Evolutionary conservation across 768 basidiomycete species (phyloP), one percentile per base, ranked within the genome.

Genomic region (Hirschioporus abietinus): DNA sequence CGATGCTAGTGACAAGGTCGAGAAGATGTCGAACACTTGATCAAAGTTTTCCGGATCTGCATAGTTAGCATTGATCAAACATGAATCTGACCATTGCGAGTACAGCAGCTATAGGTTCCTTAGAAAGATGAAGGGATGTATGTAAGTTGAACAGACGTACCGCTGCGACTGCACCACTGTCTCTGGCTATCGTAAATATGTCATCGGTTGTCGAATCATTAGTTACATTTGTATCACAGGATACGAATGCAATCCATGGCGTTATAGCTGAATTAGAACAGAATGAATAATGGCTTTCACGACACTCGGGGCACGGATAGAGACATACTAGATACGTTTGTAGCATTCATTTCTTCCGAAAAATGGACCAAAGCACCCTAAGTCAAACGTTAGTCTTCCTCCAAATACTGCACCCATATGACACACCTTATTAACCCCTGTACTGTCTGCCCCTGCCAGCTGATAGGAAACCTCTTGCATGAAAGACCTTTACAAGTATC

Each of bases 161-260:
- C 35, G 91, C 92, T 17, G 91, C 89, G 36, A 86, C 84, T 0
- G 95, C 95, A 5, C 95, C 95, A 68, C 86, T 81, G 68, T 90
- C 86, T 58, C 83, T 80, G 24, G 92, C 93, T 58, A 93, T 81
- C 0, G 92, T 93, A 76, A 97, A 94, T 64, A 96, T 84, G 74
- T 97, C 95, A 62, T 80, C 75, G 1, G 84, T 80, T 18, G 70
- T 60, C 1, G 87, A 86, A 2, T 85, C 79, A 67, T 84, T 78
- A 18, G 92, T 92, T 20, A 88, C 82, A 74, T 95, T 95, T 66
- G 74, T 72, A 72, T 96, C 94, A 75, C 95, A 96, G 2, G 87
- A 84, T 63, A 97, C 84, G 69, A 95, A 82, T 15, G 95, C 95
- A 71, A 97, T 91, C 94, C 95, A 97, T 3, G 95, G 93, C 0